A percentile compares a stretch with the other conserved stretches of the same genome.
Conservation (phyloP, 2,329 filamentous ascomycete genomes). For the Colletotrichum lini region DNA sequence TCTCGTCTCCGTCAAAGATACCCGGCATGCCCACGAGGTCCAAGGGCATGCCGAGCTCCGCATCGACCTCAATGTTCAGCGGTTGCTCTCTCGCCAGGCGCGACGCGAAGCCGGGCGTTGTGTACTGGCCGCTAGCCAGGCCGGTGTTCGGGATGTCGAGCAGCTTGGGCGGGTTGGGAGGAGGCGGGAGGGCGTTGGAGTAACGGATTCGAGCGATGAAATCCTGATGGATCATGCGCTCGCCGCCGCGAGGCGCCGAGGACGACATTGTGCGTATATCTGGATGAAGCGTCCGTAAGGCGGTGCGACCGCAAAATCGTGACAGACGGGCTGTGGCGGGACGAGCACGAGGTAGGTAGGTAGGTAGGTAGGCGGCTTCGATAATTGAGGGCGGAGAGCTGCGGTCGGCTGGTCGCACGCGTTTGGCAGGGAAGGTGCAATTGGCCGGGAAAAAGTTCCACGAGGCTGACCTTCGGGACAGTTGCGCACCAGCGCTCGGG, state of each 20-base stretch:
- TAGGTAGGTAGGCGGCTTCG: not conserved
- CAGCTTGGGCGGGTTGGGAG: constrained; percentile 94
- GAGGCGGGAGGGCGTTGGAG: constrained; percentile 94
- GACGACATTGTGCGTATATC: constrained; percentile 49
- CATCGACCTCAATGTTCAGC: constrained; percentile 96
- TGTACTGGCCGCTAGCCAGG: constrained; percentile 88
- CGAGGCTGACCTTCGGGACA: constrained; percentile 40
- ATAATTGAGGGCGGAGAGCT: constrained; percentile 12
- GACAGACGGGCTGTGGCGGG: not conserved
- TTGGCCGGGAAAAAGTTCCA: constrained; percentile 40
- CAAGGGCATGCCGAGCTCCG: constrained; percentile 97
- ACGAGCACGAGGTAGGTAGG: not conserved
- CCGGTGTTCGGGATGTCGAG: constrained; percentile 97
- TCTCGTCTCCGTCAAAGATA: constrained; percentile 95
- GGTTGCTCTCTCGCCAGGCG: constrained; percentile 92
- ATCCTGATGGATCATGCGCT: constrained; percentile 86
- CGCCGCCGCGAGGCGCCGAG: constrained; percentile 59
- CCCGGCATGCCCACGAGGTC: constrained; percentile 95
- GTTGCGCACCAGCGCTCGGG: constrained; percentile 31
- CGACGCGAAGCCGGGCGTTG: constrained; percentile 90
- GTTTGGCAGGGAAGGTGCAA: constrained; percentile 31
- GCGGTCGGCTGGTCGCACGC: constrained; percentile 32
- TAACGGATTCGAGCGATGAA: constrained; percentile 97
- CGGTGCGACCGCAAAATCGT: not conserved
- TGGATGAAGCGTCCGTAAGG: not conserved